phyloP scores from a whole-genome alignment of 2,329 filamentous ascomycete species.

The Scytalidium sp. region DNA sequence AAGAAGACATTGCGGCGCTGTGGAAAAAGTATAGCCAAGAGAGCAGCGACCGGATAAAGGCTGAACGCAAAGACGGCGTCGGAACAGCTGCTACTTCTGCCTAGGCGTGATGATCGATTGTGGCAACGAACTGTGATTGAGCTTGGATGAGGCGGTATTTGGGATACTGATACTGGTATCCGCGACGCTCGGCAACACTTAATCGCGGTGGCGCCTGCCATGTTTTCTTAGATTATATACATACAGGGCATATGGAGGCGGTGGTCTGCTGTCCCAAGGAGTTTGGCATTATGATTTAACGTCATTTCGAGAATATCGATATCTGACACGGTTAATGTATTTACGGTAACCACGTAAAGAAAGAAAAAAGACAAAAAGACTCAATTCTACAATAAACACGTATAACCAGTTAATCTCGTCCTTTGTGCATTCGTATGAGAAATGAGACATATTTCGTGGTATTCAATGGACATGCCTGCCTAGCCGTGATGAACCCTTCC shows the following conservation, averaged over 20 bases:
- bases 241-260: not conserved
- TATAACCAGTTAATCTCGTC: too few relatives aligned
- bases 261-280: not conserved
- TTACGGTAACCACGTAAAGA: too few relatives aligned
- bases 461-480: too few relatives aligned
- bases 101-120: not conserved
- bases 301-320: too few relatives aligned
- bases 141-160: not conserved
- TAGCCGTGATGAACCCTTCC: too few relatives aligned
- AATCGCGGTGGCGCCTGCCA: not conserved
- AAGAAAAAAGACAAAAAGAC: too few relatives aligned
- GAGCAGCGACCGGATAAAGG: constrained; percentile 22
- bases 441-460: too few relatives aligned
- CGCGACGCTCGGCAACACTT: not conserved
- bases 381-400: too few relatives aligned
- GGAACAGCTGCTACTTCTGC: constrained; percentile 14
- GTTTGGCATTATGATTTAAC: too few relatives aligned
- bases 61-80: constrained; percentile 28
- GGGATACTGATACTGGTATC: not conserved
- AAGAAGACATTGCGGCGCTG: constrained; percentile 36
- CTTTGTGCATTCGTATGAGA: too few relatives aligned
- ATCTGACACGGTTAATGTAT: too few relatives aligned
- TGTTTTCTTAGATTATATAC: not conserved
- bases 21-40: constrained; percentile 37
- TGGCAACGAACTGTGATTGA: not conserved